Evolutionary conservation across 1,284 basidiomycete genomes (phyloP), one percentile per base, ranked within the genome.

Genomic region (Trichosporon inkin): DNA sequence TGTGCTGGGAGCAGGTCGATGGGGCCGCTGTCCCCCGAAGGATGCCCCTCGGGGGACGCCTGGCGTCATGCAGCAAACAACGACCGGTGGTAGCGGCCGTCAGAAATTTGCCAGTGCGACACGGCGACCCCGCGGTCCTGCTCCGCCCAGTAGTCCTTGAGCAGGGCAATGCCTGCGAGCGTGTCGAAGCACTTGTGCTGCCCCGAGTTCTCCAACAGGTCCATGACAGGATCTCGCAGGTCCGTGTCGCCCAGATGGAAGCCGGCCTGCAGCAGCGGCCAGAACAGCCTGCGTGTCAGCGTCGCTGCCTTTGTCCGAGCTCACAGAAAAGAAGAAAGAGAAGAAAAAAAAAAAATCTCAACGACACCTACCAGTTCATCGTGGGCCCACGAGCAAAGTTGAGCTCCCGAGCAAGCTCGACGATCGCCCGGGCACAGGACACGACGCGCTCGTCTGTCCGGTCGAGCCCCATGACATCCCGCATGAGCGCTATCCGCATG

Each of bases 161-260:
- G 53, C 14, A 70, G 57, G 11, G 56, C 55, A 24, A 66, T 62
- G 16, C 69, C 69, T 0, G 66, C 67, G 2, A 57, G 60, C 51
- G 72, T 72, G 55, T 76, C 74, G 38, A 73, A 76, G 53, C 72
- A 73, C 37, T 72, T 74, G 57, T 76, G 70, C 3, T 47, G 70
- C 57, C 70, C 70, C 19, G 73, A 73, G 4, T 70, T 68, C 16
- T 70, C 66, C 1, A 76, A 63, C 39, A 76, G 67, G 7, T 63
- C 59, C 8, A 72, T 52, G 16, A 71, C 67, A 10, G 71, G 67
- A 10, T 55, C 56, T 19, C 73, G 66, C 1, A 63, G 61, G 13
- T 69, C 68, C 49, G 69, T 64, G 34, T 67, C 66, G 8, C 67
- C 66, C 16, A 77, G 67, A 40, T 75, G 68, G 61, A 75, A 70